Evolutionary conservation across 2,329 filamentous ascomycete genomes (phyloP), one percentile per base, ranked within the genome.

Genomic region (Aspergillus spinulosporus): DNA sequence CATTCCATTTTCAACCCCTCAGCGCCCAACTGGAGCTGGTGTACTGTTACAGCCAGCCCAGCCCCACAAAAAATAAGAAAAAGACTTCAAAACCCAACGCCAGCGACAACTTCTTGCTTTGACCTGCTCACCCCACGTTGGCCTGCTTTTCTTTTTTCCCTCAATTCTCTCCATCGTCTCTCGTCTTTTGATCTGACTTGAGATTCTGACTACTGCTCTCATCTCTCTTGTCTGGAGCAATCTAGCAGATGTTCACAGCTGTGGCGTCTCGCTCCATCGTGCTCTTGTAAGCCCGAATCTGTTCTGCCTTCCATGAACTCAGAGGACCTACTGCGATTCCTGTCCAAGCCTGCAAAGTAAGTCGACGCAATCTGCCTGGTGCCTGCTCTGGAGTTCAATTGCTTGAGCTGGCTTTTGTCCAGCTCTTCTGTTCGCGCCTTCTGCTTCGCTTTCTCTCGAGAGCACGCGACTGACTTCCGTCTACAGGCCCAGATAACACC

Each of bases 331-430:
- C 85, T 96, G 74, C 89, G 91, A 80, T 94, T 95, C 81, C 86
- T 96, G 69, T 95, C 90, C 74, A 94, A 94, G 83, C 91, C 91
- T 74, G 90, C 90, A 77, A 96, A 96, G 92, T 96, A 79, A 74
- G 89, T 62, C 43, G 28, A 9, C n/a, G n/a, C 43, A 5, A 45
- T 31, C 32, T 28, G 5, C 21, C 26, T 5, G 21, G 3, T 28
- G n/a, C 7, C 5, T 28, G 21, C 6, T 28, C 2, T 8, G 2
- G 9, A 29, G 11, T 5, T 44, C 5, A 7, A 15, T 28, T 28
- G 26, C 21, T 7, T 11, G 11, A n/a, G 5, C 14, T 45, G 43
- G 15, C 43, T n/a, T 45, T n/a, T n/a, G n/a, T 28, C 26, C 26
- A 28, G 26, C 26, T 28, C 26, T 28, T 28, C 26, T 5, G n/a